Conservation (phyloP, 2,329 filamentous ascomycete genomes). For the Pseudopyrenochaeta lycopersici region DNA sequence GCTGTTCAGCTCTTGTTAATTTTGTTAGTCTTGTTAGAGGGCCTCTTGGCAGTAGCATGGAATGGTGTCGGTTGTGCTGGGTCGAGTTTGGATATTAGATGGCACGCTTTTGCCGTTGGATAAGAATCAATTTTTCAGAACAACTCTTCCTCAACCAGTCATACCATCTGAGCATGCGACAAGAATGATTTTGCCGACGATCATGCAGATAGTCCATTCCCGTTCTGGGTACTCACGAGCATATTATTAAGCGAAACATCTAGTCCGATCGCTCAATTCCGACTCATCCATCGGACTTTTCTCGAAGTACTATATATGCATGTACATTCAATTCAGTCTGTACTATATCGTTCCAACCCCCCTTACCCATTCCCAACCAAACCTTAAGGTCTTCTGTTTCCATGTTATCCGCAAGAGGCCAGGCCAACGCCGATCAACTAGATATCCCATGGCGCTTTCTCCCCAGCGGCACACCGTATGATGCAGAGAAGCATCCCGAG, state of each 20-base stretch:
- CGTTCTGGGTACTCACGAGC: conserved; percentile 1
- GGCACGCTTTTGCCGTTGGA: neutral
- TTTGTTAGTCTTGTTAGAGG: neutral
- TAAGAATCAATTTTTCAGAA: conserved; percentile 7
- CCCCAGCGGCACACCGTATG: conserved; percentile 41
- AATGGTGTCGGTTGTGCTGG: neutral
- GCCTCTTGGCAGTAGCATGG: neutral
- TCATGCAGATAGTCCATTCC: too few relatives aligned
- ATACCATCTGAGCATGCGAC: neutral
- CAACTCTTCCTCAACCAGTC: neutral
- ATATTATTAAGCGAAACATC: conserved; percentile 10
- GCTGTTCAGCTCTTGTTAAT: neutral
- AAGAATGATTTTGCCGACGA: too few relatives aligned
- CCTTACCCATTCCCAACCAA: too few relatives aligned
- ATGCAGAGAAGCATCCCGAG: conserved; percentile 51
- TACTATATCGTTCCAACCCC: too few relatives aligned
- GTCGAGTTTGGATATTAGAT: conserved; percentile 1
- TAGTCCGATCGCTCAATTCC: conserved; percentile 8
- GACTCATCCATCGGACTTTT: neutral
- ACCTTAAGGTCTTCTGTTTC: too few relatives aligned
- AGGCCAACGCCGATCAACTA: conserved; percentile 15
- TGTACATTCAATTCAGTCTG: neutral
- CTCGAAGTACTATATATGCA: neutral
- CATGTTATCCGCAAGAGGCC: conserved; percentile 17
- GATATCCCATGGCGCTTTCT: conserved; percentile 21